Base-by-base conservation (phyloP, 331 rosid genomes). In the Acacia pycnantha region DNA sequence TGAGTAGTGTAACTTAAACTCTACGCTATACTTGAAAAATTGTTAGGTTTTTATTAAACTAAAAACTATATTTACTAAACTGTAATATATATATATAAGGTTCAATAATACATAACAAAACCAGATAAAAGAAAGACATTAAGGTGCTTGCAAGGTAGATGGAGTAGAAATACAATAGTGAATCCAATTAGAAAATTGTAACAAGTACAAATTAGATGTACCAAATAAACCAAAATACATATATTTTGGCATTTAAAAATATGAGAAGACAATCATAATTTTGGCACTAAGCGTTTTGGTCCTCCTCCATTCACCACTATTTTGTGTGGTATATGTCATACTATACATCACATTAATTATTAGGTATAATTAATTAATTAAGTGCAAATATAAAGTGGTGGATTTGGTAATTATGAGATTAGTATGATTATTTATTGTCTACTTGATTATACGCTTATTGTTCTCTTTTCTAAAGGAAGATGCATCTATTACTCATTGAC, bases 321-420 rank as follows among this genome's bases (percentile, higher is more conserved):
- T 70, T 40, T 5, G 21, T 70, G 75, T 43, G 77, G 62, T 26
- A 27, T 72, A 47, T 72, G 61, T 72, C 41, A 48, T 27, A 50
- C 46, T 14, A 10, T 46, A 71, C 58, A 65, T 47, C 74, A 31
- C 37, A 77, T 66, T n/a, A 56, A 56, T 56, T 56, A 56, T 56
- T 56, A n/a, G 64, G 10, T 48, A 51, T 18, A 62, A 65, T 48
- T 46, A 24, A 65, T 65, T 64, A 24, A 56, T 22, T 56, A 48
- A 47, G 65, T 46, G 53, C 67, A 77, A 46, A 11, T 65, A 65
- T 77, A 65, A 44, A 77, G 81, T 65, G 72, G 74, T 77, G 79
- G 86, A 56, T 77, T 77, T 58, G 74, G 74, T 82, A 75, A 77
- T 46, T 70, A 72, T 53, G 48, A 29, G 31, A 74, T 29, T 68